Evolutionary conservation across 371 early-diverging fungal genomes (phyloP).

Genomic region (Rhizopus microsporus): DNA sequence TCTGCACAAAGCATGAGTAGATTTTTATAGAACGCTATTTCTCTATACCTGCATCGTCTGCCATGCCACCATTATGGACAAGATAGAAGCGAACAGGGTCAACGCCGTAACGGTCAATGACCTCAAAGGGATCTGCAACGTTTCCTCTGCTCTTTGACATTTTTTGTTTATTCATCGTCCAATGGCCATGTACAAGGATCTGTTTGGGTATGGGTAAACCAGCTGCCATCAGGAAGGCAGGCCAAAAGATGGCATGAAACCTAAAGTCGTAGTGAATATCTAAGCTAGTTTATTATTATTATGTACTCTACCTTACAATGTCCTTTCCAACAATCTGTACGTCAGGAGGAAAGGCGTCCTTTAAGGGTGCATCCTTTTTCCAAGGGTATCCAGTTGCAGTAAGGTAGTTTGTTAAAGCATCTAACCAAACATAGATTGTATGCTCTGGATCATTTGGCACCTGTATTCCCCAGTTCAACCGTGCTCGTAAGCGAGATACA

Average conservation of each 20-base stretch:
- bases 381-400: slow-evolving; percentile 88
- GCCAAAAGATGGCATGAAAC: slow-evolving; percentile 97
- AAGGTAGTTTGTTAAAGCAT: slow-evolving; percentile 92
- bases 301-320: slow-evolving; percentile 69
- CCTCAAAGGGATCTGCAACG: slow-evolving; percentile 82
- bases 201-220: slow-evolving; percentile 73
- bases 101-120: slow-evolving; percentile 73
- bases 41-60: slow-evolving; percentile 70
- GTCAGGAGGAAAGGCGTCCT: slow-evolving; percentile 72
- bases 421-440: slow-evolving; percentile 96
- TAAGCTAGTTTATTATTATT: background rate
- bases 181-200: slow-evolving; percentile 92
- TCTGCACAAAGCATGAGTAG: slow-evolving; percentile 43
- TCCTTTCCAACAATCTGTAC: slow-evolving; percentile 94
- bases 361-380: slow-evolving; percentile 23
- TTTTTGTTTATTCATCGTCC: slow-evolving; percentile 85
- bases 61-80: slow-evolving; percentile 87
- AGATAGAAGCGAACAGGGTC: slow-evolving; percentile 92
- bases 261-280: slow-evolving; percentile 25
- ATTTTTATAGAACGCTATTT: background rate
- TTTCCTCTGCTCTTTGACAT: slow-evolving; percentile 95
- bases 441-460: slow-evolving; percentile 90
- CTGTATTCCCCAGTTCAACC: slow-evolving; percentile 91
- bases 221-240: slow-evolving; percentile 91
- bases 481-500: slow-evolving; percentile 78